These are phyloP conservation scores for Phytophthora sp. DNA, from an alignment of 352 stramenopile species.

Conservation along the genomic window DNA sequence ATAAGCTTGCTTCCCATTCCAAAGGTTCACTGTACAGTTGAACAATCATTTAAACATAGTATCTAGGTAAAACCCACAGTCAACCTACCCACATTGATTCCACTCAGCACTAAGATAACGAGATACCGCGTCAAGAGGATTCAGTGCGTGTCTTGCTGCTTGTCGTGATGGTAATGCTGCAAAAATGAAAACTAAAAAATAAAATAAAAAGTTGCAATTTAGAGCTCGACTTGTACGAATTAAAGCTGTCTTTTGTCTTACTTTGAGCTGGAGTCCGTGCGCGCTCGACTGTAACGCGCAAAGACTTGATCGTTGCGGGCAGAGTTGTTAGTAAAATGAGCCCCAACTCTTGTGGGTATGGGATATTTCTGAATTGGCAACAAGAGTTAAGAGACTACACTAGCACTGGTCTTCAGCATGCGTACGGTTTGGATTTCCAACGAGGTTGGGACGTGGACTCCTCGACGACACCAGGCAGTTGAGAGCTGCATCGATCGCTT, in stretches of 20 bases:
- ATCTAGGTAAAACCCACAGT: not conserved
- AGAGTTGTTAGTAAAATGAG: conserved; percentile 38
- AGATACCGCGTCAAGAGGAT: conserved; percentile 34
- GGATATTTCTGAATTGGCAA: conserved; percentile 6
- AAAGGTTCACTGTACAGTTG: conserved; percentile 15
- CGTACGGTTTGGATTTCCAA: conserved; percentile 36
- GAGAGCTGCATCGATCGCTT: conserved; percentile 1
- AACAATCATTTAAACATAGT: not conserved
- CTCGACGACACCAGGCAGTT: conserved; percentile 24
- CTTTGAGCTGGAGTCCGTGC: conserved; percentile 18
- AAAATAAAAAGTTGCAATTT: not conserved
- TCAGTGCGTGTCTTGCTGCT: not conserved
- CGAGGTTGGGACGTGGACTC: conserved; percentile 10
- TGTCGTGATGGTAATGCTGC: conserved; percentile 12
- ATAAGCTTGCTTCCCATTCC: conserved; percentile 5
- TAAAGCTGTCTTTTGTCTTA: no score
- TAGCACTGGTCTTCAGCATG: not conserved
- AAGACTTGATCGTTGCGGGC: conserved; percentile 12
- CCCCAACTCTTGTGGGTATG: conserved; percentile 37
- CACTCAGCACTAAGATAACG: conserved; percentile 43
- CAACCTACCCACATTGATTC: conserved; percentile 31
- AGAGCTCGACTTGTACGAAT: no score
- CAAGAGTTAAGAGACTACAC: not conserved
- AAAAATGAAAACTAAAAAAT: conserved; percentile 31
- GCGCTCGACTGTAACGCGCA: conserved; percentile 14